phyloP scores from a whole-genome alignment of 345 rosid genomes.

The Brassica cretica region DNA sequence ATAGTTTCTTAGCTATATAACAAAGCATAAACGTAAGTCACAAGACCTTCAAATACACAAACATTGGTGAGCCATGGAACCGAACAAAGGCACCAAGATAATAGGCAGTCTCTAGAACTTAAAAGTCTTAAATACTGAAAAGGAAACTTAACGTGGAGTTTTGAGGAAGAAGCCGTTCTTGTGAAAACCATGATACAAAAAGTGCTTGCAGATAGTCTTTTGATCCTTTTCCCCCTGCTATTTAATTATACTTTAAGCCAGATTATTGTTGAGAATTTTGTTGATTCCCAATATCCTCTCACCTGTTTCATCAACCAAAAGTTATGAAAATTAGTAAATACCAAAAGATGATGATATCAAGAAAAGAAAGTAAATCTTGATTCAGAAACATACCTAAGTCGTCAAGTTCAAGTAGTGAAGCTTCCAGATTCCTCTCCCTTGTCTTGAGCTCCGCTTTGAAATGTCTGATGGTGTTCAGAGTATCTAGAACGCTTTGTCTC shows the following conservation, averaged over 20 bases:
- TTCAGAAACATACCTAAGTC: slow-evolving; percentile 23
- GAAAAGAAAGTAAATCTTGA: neutral
- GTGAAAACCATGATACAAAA: neutral
- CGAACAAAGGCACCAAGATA: neutral
- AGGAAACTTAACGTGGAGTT: neutral
- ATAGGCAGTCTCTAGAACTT: slow-evolving; percentile 2
- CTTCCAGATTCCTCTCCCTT: slow-evolving; percentile 27
- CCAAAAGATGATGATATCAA: neutral
- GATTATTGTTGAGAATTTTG: slow-evolving; percentile 27
- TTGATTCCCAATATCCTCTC: slow-evolving; percentile 33
- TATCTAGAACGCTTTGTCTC: slow-evolving; percentile 9
- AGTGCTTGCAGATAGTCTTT: neutral
- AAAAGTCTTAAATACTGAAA: slow-evolving; percentile 1
- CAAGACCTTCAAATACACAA: neutral
- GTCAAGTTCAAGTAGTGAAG: slow-evolving; percentile 14
- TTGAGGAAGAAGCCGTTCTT: neutral
- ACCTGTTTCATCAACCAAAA: slow-evolving; percentile 20
- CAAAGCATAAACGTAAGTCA: neutral
- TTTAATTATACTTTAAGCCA: neutral
- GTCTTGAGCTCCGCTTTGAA: slow-evolving; percentile 16
- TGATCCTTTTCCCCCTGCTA: neutral
- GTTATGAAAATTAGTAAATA: neutral
- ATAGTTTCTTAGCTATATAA: neutral
- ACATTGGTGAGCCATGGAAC: neutral
- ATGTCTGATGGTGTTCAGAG: slow-evolving; percentile 16